phyloP scores from a whole-genome alignment of 257 asterid genomes.

The Nicotiana noctiflora region DNA sequence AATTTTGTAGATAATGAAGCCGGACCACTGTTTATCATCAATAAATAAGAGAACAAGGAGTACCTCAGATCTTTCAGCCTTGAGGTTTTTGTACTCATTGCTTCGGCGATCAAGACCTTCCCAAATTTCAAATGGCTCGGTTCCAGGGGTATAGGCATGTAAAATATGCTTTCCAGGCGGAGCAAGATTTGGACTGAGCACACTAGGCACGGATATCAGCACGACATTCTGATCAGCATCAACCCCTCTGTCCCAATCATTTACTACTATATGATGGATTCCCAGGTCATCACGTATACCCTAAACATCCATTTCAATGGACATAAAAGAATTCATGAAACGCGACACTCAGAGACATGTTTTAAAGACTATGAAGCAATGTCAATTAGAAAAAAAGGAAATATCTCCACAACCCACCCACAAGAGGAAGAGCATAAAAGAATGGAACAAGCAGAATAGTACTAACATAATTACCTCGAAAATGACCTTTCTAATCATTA shows the following conservation, averaged over 20 bases:
- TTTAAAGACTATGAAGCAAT: not conserved
- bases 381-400: not conserved
- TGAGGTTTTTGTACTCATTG: constrained; percentile 80
- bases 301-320: constrained; percentile 23
- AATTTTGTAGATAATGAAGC: not conserved
- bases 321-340: not conserved
- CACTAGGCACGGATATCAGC: constrained; percentile 79
- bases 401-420: not conserved
- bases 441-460: not conserved
- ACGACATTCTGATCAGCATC: constrained; percentile 95
- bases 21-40: not conserved
- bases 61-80: constrained; percentile 85
- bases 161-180: constrained; percentile 86
- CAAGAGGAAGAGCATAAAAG: not conserved
- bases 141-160: constrained; percentile 93
- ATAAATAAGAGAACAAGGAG: not conserved
- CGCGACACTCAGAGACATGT: not conserved
- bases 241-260: constrained; percentile 91
- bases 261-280: constrained; percentile 90
- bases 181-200: constrained; percentile 73
- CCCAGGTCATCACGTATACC: constrained; percentile 72
- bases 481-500: not conserved
- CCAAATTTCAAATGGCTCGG: constrained; percentile 87
- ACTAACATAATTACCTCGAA: not conserved
- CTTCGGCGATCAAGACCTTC: constrained; percentile 84